These are phyloP conservation scores for Colletotrichum simmondsii DNA, from an alignment of 2,329 filamentous ascomycete genomes.

Conservation along the genomic window DNA sequence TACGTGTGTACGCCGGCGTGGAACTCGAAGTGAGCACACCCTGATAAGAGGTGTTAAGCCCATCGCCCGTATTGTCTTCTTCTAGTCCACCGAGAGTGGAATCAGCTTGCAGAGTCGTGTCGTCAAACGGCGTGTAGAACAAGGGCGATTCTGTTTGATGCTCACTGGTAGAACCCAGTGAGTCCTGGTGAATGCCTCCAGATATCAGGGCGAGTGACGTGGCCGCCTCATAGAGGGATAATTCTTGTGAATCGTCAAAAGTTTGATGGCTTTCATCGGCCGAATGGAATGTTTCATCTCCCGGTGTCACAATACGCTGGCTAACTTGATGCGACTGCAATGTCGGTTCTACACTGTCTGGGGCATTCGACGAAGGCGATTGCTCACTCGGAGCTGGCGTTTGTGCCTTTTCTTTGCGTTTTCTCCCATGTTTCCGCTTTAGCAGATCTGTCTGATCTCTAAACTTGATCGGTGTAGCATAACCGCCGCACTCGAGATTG, in stretches of 20 bases:
- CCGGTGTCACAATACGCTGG: background rate
- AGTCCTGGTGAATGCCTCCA: background rate
- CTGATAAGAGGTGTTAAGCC: background rate
- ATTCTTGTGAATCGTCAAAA: background rate
- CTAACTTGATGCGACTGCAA: background rate
- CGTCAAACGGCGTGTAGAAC: background rate
- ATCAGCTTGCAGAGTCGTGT: background rate
- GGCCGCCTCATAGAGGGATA: slow-evolving; percentile 5
- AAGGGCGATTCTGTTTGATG: background rate
- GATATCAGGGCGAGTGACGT: slow-evolving; percentile 12
- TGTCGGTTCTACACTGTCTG: background rate
- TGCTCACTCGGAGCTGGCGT: background rate
- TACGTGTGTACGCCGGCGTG: background rate
- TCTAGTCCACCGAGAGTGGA: background rate
- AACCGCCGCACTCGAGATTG: slow-evolving; percentile 15
- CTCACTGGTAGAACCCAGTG: background rate
- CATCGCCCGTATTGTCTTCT: background rate
- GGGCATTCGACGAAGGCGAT: background rate
- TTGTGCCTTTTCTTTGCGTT: background rate
- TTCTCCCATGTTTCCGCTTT: slow-evolving; percentile 4
- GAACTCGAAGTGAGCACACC: background rate
- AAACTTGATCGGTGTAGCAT: slow-evolving; percentile 18
- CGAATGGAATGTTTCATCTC: slow-evolving; percentile 5
- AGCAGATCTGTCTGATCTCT: slow-evolving; percentile 17
- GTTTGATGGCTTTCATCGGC: background rate